Conservation (phyloP, 257 asterid species). For the Scutellaria baicalensis region DNA sequence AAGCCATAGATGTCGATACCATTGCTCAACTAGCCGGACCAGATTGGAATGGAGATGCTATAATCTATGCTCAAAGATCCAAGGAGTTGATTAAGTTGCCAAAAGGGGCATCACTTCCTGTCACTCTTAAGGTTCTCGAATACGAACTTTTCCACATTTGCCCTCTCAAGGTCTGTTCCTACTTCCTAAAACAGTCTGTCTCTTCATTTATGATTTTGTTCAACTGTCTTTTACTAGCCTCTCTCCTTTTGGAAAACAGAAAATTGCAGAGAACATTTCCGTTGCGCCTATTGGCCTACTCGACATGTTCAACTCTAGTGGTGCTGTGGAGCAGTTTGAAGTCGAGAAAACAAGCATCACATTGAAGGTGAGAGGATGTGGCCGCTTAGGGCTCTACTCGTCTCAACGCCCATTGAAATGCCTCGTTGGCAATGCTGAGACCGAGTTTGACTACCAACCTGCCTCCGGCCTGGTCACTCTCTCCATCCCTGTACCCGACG, state of each 20-base stretch:
- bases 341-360: conserved; percentile 36
- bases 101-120: conserved; percentile 68
- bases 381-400: conserved; percentile 67
- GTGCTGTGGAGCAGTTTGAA: conserved; percentile 69
- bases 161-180: conserved; percentile 66
- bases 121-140: conserved; percentile 75
- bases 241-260: conserved; percentile 30
- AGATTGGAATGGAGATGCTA: conserved; percentile 69
- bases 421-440: conserved; percentile 34
- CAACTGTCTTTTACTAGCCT: not conserved
- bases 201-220: not conserved
- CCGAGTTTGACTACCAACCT: conserved; percentile 40
- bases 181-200: not conserved
- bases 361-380: conserved; percentile 73
- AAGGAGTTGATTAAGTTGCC: conserved; percentile 57
- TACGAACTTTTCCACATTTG: conserved; percentile 86
- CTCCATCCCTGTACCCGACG: conserved; percentile 38
- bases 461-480: conserved; percentile 53
- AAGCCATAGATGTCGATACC: conserved; percentile 56
- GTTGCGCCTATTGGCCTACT: conserved; percentile 90
- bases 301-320: conserved; percentile 82
- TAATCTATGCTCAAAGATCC: conserved; percentile 61
- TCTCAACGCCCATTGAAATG: conserved; percentile 64
- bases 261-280: conserved; percentile 31
- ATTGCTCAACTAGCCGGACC: conserved; percentile 66